These are phyloP conservation scores for Circinella minor DNA, from an alignment of 371 early-diverging fungal species.

Conservation along the genomic window DNA sequence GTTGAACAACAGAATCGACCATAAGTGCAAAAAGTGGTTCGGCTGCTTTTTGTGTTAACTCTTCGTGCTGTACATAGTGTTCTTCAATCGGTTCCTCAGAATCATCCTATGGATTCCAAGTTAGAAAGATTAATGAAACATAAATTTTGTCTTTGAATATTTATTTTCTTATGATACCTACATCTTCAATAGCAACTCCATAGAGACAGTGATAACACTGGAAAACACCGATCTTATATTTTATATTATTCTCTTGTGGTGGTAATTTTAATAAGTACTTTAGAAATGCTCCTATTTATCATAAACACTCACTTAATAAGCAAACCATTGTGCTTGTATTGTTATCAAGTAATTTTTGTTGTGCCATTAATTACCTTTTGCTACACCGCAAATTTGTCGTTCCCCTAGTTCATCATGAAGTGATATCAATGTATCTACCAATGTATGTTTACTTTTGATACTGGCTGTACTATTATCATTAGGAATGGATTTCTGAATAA, in stretches of 20 bases:
- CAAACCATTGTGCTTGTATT: too few species aligned
- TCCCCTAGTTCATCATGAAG: conserved; percentile 71
- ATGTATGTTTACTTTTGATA: conserved; percentile 1
- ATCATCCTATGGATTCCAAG: background rate
- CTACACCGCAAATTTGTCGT: conserved; percentile 63
- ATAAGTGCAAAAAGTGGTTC: conserved; percentile 55
- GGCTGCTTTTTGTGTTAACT: conserved; percentile 61
- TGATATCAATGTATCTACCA: conserved; percentile 52
- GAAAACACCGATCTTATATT: conserved; percentile 50
- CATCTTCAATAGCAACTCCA: conserved; percentile 56
- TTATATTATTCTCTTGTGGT: conserved; percentile 16
- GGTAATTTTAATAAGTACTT: conserved; percentile 30
- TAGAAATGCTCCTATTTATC: conserved; percentile 40
- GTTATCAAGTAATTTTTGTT: background rate
- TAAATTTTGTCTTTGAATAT: too few species aligned
- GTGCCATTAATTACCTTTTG: conserved; percentile 44
- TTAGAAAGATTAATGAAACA: too few species aligned
- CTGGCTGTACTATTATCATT: background rate
- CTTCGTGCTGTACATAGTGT: conserved; percentile 52
- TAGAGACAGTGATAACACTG: conserved; percentile 77
- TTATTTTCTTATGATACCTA: conserved; percentile 27
- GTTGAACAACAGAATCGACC: conserved; percentile 44
- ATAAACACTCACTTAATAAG: background rate
- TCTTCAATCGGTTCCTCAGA: conserved; percentile 50
- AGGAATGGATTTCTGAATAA: conserved; percentile 18